phyloP scores from a whole-genome alignment of 768 basidiomycete species.

The Rhodosporidiobolus sp. region DNA sequence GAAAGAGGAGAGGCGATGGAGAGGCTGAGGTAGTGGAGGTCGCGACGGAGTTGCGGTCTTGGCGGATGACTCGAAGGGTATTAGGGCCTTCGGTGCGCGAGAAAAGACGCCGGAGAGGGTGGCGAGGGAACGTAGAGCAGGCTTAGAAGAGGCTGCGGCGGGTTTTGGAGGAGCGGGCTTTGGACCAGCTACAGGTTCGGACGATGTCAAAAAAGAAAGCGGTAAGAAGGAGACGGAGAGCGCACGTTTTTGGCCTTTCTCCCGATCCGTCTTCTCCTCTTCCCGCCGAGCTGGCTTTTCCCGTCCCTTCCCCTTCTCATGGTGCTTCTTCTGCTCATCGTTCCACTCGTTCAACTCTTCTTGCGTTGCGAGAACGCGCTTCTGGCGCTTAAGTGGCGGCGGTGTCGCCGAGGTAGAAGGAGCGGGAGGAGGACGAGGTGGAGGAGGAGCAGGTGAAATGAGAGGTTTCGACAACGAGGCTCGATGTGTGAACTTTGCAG shows the following conservation, averaged over 20 bases:
- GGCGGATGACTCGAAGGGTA: no score
- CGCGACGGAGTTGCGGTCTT: background rate
- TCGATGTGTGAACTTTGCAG: background rate
- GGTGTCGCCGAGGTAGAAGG: background rate
- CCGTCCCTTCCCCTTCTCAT: background rate
- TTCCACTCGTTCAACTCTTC: background rate
- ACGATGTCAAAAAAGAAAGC: no score
- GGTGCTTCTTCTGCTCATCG: background rate
- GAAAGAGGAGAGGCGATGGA: background rate
- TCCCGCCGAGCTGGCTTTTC: background rate
- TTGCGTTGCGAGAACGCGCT: background rate
- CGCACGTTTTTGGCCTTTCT: background rate
- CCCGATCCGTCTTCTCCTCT: background rate
- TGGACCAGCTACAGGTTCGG: background rate
- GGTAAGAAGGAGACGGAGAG: background rate
- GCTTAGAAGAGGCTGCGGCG: background rate
- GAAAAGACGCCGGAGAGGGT: background rate
- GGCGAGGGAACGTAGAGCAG: background rate
- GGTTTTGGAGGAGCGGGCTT: background rate
- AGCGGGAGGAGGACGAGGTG: background rate
- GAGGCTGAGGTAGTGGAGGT: background rate
- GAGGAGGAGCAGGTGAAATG: background rate
- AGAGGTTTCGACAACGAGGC: background rate
- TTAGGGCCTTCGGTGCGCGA: background rate
- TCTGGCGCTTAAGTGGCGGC: background rate